Evolutionary conservation across 768 basidiomycete species (phyloP).

Genomic region (Termitomyces eurrhizus): DNA sequence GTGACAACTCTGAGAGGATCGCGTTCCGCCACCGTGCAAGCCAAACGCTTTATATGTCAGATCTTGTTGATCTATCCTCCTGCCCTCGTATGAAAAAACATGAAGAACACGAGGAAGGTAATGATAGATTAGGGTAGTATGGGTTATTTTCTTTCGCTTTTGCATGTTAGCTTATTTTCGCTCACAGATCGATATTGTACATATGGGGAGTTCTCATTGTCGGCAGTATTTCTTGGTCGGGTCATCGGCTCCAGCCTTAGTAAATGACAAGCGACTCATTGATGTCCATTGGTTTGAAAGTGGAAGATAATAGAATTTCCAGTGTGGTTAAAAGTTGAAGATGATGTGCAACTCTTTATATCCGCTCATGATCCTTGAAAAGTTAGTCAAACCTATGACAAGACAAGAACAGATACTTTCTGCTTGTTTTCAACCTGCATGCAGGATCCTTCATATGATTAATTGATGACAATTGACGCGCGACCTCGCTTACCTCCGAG

Average conservation of each 20-base stretch:
- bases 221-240: neutral
- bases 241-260: neutral
- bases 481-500: neutral
- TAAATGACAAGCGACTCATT: neutral
- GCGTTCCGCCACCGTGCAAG: conserved; percentile 16
- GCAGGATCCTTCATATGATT: neutral
- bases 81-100: neutral
- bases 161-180: too few relatives aligned
- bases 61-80: conserved; percentile 12
- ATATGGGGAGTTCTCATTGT: neutral
- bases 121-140: neutral
- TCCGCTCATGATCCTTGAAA: neutral
- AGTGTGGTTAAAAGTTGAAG: neutral
- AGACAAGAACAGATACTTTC: neutral
- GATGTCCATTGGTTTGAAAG: neutral
- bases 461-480: neutral
- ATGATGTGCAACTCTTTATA: neutral
- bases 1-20: conserved; percentile 15
- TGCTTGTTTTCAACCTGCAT: neutral
- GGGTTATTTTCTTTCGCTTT: neutral
- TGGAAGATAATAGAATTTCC: neutral
- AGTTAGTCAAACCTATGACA: too few relatives aligned
- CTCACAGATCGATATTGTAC: neutral
- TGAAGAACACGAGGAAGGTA: too few relatives aligned
- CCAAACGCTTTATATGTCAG: conserved; percentile 18